These are phyloP conservation scores for Coleophoma crateriformis DNA, from an alignment of 2,329 filamentous ascomycete species.

Conservation along the genomic window DNA sequence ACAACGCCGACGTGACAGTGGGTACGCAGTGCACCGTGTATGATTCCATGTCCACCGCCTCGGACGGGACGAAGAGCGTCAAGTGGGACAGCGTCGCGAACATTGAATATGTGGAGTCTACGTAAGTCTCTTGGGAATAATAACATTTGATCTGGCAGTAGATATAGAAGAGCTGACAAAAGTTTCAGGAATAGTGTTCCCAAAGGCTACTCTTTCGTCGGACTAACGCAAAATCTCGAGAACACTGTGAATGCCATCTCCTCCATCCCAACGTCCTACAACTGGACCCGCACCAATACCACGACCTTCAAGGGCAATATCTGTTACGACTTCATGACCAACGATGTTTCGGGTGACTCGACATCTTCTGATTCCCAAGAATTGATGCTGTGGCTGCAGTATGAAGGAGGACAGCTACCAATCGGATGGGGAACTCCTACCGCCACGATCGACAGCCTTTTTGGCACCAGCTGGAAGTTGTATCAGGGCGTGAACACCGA, in stretches of 20 bases:
- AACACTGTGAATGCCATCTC: conserved; percentile 31
- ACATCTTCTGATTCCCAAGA: conserved; percentile 33
- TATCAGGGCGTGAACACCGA: conserved; percentile 36
- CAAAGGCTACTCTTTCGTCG: conserved; percentile 39
- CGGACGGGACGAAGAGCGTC: conserved; percentile 28
- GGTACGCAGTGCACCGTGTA: conserved; percentile 35
- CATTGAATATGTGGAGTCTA: conserved; percentile 30
- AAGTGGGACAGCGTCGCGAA: conserved; percentile 33
- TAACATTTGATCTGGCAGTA: no score
- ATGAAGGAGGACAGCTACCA: conserved; percentile 36
- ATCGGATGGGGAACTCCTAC: conserved; percentile 33
- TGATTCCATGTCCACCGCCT: conserved; percentile 22
- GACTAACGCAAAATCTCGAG: conserved; percentile 35
- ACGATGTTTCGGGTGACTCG: conserved; percentile 34
- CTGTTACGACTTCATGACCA: conserved; percentile 39
- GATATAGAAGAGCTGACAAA: not conserved
- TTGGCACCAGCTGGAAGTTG: conserved; percentile 33
- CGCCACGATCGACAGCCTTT: conserved; percentile 30
- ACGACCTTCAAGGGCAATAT: conserved; percentile 38
- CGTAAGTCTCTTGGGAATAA: conserved; percentile 1
- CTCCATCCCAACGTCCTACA: conserved; percentile 33
- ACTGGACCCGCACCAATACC: conserved; percentile 32
- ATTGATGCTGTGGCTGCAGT: conserved; percentile 39
- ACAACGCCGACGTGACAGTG: conserved; percentile 31
- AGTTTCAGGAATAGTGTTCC: conserved; percentile 27